Percentiles rank a stretch among this genome's conserved stretches.
Conservation (phyloP, 441 rosid species). For the Populus hybrid region DNA sequence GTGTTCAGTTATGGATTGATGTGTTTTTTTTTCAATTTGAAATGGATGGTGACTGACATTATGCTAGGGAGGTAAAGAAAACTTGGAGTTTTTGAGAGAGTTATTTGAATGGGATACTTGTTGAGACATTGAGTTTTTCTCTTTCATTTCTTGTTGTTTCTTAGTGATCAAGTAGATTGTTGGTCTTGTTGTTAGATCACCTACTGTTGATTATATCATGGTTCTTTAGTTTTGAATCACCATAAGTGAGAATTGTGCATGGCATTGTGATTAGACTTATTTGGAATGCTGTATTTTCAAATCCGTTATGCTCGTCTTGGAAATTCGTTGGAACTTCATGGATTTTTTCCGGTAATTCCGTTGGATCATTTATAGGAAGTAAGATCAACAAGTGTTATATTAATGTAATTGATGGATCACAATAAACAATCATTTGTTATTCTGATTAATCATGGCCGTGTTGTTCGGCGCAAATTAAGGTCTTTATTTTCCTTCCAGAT, state of each 20-base stretch:
- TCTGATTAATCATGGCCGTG: background rate
- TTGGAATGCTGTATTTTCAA: background rate
- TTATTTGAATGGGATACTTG: background rate
- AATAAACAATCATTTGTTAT: background rate
- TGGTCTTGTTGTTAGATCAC: slow-evolving; percentile 2
- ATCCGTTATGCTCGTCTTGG: slow-evolving; percentile 12
- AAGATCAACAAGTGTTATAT: background rate
- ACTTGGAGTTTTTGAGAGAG: background rate
- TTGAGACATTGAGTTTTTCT: background rate
- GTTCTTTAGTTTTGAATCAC: background rate
- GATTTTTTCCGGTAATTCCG: background rate
- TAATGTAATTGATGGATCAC: slow-evolving; percentile 4
- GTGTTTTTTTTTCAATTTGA: slow-evolving; percentile 8
- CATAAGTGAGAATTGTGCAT: slow-evolving; percentile 10
- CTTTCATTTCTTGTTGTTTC: background rate
- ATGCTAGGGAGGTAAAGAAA: background rate
- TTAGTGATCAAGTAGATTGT: slow-evolving; percentile 2
- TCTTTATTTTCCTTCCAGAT: background rate
- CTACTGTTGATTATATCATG: background rate
- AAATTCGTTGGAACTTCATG: slow-evolving; percentile 15
- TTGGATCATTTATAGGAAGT: background rate
- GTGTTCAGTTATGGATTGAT: slow-evolving; percentile 21
- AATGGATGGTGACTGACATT: background rate
- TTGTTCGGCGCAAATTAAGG: background rate
- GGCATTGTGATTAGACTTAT: background rate